Evolutionary conservation across 495 filamentous ascomycete genomes (phyloP).

Genomic region (Podospora pseudocomata): DNA sequence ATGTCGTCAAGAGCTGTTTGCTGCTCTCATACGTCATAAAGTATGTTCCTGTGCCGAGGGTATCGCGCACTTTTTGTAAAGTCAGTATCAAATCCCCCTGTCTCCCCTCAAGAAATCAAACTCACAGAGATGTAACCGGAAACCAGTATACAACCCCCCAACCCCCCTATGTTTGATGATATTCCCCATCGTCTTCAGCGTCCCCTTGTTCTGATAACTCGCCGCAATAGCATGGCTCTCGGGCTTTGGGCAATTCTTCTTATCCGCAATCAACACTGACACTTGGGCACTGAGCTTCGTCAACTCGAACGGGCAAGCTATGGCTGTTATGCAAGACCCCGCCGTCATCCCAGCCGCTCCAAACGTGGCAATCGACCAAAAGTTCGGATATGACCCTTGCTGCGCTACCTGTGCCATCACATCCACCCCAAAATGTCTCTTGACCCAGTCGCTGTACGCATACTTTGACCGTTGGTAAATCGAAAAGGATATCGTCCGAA

Average conservation of each 20-base stretch:
- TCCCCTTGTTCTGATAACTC: constrained; percentile 76
- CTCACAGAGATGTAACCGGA: constrained; percentile 75
- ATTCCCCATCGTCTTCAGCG: constrained; percentile 70
- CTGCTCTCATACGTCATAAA: constrained; percentile 88
- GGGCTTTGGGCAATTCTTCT: constrained; percentile 50
- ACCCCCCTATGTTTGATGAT: constrained; percentile 77
- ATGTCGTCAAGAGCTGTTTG: constrained; percentile 78
- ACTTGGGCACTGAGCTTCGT: constrained; percentile 89
- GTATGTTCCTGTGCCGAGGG: constrained; percentile 83
- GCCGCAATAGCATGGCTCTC: constrained; percentile 56
- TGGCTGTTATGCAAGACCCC: constrained; percentile 72
- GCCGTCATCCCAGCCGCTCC: constrained; percentile 73
- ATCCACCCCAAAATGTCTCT: constrained; percentile 59
- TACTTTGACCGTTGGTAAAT: constrained; percentile 86
- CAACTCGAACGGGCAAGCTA: constrained; percentile 92
- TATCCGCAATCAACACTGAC: constrained; percentile 76
- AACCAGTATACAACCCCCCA: constrained; percentile 79
- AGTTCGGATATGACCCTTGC: constrained; percentile 62
- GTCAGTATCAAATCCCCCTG: constrained; percentile 12
- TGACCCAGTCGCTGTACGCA: constrained; percentile 63
- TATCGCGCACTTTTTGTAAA: constrained; percentile 62
- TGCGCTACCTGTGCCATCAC: constrained; percentile 69
- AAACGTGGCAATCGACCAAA: constrained; percentile 69
- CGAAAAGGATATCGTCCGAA: constrained; percentile 89
- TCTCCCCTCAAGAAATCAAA: constrained; percentile 8